Evolutionary conservation across 164 flowering plant genomes (phyloP).

Genomic region (Litsea cubeba): DNA sequence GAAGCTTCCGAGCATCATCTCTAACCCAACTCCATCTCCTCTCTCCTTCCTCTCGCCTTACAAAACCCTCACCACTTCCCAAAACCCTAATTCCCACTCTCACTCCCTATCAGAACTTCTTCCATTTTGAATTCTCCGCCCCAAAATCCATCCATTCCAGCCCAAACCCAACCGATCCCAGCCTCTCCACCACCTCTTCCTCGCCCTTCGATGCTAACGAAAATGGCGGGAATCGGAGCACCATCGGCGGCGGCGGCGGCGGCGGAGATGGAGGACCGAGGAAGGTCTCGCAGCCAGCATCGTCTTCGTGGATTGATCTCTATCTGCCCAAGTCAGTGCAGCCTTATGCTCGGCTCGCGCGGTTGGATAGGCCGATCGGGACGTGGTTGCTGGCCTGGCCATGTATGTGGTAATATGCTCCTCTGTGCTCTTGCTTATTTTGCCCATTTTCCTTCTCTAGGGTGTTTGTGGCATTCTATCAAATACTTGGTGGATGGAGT

Average conservation of each 20-base stretch:
- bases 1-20: slow-evolving; percentile 20
- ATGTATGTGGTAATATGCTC: slow-evolving; percentile 72
- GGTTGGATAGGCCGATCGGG: slow-evolving; percentile 94
- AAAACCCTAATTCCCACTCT: slow-evolving; percentile 8
- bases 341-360: slow-evolving; percentile 82
- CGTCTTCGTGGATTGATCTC: slow-evolving; percentile 65
- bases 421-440: background rate
- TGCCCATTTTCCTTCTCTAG: background rate
- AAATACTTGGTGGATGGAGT: background rate
- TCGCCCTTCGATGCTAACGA: slow-evolving; percentile 1
- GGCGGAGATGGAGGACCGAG: slow-evolving; percentile 8
- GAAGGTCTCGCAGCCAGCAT: background rate
- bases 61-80: background rate
- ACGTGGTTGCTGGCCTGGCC: slow-evolving; percentile 99
- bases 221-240: slow-evolving; percentile 9
- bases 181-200: slow-evolving; percentile 21
- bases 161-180: background rate
- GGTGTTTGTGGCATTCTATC: background rate
- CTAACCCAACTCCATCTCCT: slow-evolving; percentile 13
- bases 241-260: slow-evolving; percentile 8
- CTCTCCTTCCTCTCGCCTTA: background rate
- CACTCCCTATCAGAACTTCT: background rate
- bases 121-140: background rate
- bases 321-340: slow-evolving; percentile 49
- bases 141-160: background rate